Percentiles rank a stretch among this genome's conserved stretches.
Evolutionary conservation across 148 eudicot genomes (phyloP).

Genomic region (Spergularia marina): DNA sequence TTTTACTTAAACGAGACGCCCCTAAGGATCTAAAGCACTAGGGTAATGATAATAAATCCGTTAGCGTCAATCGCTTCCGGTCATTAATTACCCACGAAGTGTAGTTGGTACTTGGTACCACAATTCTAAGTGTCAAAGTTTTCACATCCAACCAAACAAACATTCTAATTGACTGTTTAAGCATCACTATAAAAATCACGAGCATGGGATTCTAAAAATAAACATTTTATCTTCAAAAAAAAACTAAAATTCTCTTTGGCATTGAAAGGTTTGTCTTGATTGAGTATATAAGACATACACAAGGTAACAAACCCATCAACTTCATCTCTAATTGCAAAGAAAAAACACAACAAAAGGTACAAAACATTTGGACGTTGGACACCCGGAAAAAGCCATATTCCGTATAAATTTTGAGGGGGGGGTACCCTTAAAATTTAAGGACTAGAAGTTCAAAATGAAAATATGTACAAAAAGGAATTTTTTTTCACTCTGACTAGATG

Average conservation of each 20-base stretch:
- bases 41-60: too few relatives aligned
- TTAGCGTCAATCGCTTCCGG: too few relatives aligned
- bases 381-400: constrained; percentile 7
- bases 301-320: constrained; percentile 7
- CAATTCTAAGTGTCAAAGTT: background rate
- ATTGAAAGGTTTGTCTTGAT: constrained; percentile 12
- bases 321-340: background rate
- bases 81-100: background rate
- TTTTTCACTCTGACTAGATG: background rate
- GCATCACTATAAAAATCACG: constrained; percentile 9
- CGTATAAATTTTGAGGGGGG: background rate
- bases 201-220: background rate
- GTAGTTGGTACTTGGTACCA: background rate
- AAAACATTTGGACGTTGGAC: constrained; percentile 19
- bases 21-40: too few relatives aligned
- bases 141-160: constrained; percentile 4
- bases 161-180: constrained; percentile 11
- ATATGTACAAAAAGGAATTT: constrained; percentile 18
- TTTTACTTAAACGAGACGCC: too few relatives aligned
- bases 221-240: background rate
- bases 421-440: background rate
- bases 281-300: background rate
- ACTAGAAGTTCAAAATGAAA: background rate
- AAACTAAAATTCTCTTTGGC: constrained; percentile 7
- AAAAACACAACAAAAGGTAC: constrained; percentile 12